Percentiles rank a stretch among this genome's conserved stretches.
Conservation (phyloP, 192 early-diverging fungal genomes). For the Coemansia sp. region DNA sequence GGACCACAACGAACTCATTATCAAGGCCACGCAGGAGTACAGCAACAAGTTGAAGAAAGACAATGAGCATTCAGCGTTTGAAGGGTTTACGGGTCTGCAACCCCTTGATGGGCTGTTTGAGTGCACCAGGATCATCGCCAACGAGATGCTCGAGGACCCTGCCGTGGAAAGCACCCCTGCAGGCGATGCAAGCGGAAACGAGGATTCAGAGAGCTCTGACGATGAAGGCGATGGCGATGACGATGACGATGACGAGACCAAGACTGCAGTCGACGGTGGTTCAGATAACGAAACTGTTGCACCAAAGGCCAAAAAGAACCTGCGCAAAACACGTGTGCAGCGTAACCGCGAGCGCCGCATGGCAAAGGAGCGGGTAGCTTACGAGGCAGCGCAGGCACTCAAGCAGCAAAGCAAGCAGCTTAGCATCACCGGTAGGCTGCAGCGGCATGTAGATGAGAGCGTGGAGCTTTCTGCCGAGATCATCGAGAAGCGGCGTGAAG, state of each 20-base stretch:
- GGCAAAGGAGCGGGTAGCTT: constrained; percentile 26
- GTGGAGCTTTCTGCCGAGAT: constrained; percentile 19
- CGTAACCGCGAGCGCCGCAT: constrained; percentile 56
- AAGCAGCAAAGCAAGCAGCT: constrained; percentile 54
- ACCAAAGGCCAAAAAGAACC: constrained; percentile 28
- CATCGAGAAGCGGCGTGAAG: constrained; percentile 23
- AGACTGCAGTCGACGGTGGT: constrained; percentile 6
- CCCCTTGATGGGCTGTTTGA: constrained; percentile 20
- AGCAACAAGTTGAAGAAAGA: constrained; percentile 32
- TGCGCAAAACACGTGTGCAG: constrained; percentile 58
- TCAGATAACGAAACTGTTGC: constrained; percentile 4
- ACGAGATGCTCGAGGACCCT: constrained; percentile 25
- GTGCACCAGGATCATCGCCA: constrained; percentile 19
- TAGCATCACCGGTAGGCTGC: constrained; percentile 50
- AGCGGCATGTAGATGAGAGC: constrained; percentile 41
- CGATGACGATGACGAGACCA: constrained; percentile 13
- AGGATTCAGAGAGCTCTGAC: constrained; percentile 19
- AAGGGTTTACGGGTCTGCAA: constrained; percentile 5
- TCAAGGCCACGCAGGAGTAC: constrained; percentile 59
- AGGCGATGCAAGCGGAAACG: constrained; percentile 14
- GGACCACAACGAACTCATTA: constrained; percentile 72
- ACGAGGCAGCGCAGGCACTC: constrained; percentile 33
- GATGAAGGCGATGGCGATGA: constrained; percentile 8
- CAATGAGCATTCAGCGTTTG: constrained; percentile 13
- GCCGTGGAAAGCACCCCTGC: constrained; percentile 20